Evolutionary conservation across 306 rosid species (phyloP), one percentile per base, ranked within the genome.

Genomic region (Aeschynomene evenia): DNA sequence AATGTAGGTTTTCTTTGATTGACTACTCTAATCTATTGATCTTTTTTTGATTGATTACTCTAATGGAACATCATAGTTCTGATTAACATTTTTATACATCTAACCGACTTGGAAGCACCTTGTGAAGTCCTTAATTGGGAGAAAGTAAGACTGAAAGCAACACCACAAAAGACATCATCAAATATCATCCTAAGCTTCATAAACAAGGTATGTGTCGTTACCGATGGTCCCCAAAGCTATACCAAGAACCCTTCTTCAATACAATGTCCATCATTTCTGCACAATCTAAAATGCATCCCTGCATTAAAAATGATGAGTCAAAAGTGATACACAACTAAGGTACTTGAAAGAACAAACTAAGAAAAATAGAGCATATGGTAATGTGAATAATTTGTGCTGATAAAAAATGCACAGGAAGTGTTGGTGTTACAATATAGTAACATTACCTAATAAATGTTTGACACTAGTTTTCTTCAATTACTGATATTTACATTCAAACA

Each of bases 211-310:
- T 46, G 13, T 45, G 48, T 77, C 74, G 74, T 37, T 81, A 94
- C 98, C 98, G 84, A 48, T 94, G 96, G 50, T 94, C 96, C 57
- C 90, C 95, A 45, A 84, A 94, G 81, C 97, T 90, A 75, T 94
- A 94, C 98, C 98, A 94, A 75, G 98, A 87, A 21, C 97, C 98
- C 84, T 90, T 94, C 79, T 83, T 94, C 59, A 78, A 73, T 75
- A 94, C 81, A 56, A 94, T 75, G 50, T 90, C 97, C 92, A 89
- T 77, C 34, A 80, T 75, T 84, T 94, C 98, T 54, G 96, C 98
- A 81, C 97, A 94, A 84, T 94, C 98, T 80, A 94, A 84, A 76
- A 94, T 70, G 83, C 98, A 94, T 29, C 97, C 98, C 98, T 94
- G 95, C 71, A 82, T 75, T 62, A 26, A 74, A 63, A 69, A 73